Conservation (phyloP, 2,329 filamentous ascomycete species). For the Aureobasidium subglaciale region DNA sequence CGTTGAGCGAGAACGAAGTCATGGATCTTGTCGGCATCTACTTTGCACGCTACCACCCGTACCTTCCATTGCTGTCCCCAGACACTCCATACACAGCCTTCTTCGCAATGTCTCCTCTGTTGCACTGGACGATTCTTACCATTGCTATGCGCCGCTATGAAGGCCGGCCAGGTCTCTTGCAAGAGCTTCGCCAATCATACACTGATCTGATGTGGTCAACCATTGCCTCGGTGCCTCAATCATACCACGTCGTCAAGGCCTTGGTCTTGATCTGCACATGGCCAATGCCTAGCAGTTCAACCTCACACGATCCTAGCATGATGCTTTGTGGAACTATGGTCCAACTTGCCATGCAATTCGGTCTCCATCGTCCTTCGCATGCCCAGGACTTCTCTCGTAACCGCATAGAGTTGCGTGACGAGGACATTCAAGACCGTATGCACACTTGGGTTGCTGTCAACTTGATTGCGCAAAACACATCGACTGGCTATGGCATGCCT, state of each 20-base stretch:
- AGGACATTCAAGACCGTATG: slow-evolving; percentile 71
- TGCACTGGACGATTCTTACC: slow-evolving; percentile 79
- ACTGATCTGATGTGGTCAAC: slow-evolving; percentile 70
- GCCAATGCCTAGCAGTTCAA: slow-evolving; percentile 76
- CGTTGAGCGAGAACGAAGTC: slow-evolving; percentile 37
- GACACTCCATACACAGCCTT: slow-evolving; percentile 52
- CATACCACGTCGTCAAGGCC: slow-evolving; percentile 74
- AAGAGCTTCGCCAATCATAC: slow-evolving; percentile 57
- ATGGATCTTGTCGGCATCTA: slow-evolving; percentile 63
- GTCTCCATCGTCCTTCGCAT: slow-evolving; percentile 71
- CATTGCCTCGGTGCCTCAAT: slow-evolving; percentile 68
- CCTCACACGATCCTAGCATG: slow-evolving; percentile 72
- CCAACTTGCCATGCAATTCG: slow-evolving; percentile 78
- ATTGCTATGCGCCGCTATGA: slow-evolving; percentile 67
- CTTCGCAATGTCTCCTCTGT: slow-evolving; percentile 66
- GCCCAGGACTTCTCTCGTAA: slow-evolving; percentile 77
- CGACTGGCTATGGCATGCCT: slow-evolving; percentile 77
- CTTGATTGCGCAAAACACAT: slow-evolving; percentile 70
- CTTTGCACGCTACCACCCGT: slow-evolving; percentile 69
- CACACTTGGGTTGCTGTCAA: slow-evolving; percentile 82
- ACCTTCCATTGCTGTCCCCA: slow-evolving; percentile 69
- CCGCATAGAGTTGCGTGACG: slow-evolving; percentile 59
- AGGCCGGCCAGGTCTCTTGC: slow-evolving; percentile 56
- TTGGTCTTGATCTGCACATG: slow-evolving; percentile 73
- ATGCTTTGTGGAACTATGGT: slow-evolving; percentile 79